phyloP scores from a whole-genome alignment of 208 protist species.

The Crithidia thermophila region DNA sequence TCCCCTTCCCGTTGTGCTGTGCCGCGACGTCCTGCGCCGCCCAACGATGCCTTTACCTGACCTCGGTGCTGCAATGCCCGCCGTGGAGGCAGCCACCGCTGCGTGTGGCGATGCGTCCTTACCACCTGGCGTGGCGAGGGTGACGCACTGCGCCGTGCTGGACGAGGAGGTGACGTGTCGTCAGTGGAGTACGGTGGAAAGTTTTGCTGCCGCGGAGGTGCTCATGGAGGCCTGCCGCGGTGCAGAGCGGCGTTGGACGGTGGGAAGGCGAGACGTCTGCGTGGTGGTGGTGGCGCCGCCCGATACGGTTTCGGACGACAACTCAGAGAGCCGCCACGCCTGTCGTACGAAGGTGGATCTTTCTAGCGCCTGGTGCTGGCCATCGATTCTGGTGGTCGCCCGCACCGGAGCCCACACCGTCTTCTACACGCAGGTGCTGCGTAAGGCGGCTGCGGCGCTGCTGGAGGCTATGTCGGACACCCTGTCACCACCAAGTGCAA shows the following conservation, averaged over 20 bases:
- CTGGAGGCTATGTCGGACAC: conserved; percentile 24
- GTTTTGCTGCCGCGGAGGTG: neutral
- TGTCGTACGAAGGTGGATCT: neutral
- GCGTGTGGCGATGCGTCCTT: neutral
- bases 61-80: neutral
- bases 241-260: neutral
- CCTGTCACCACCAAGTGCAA: neutral
- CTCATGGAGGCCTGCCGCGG: conserved; percentile 16
- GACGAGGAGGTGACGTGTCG: conserved; percentile 11
- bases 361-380: neutral
- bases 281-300: neutral
- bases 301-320: neutral
- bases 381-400: conserved; percentile 35
- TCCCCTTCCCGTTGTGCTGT: conserved; percentile 20
- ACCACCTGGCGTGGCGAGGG: neutral
- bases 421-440: conserved; percentile 32
- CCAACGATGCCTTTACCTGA: neutral
- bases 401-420: conserved; percentile 27
- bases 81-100: neutral
- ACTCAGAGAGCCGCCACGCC: neutral
- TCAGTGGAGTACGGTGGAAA: neutral
- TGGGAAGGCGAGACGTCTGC: neutral
- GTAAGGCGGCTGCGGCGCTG: conserved; percentile 25
- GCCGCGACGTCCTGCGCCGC: conserved; percentile 28
- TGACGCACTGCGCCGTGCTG: conserved; percentile 18